phyloP scores from a whole-genome alignment of 139 green algal species.

The Chlamydomonas sphaeroides region DNA sequence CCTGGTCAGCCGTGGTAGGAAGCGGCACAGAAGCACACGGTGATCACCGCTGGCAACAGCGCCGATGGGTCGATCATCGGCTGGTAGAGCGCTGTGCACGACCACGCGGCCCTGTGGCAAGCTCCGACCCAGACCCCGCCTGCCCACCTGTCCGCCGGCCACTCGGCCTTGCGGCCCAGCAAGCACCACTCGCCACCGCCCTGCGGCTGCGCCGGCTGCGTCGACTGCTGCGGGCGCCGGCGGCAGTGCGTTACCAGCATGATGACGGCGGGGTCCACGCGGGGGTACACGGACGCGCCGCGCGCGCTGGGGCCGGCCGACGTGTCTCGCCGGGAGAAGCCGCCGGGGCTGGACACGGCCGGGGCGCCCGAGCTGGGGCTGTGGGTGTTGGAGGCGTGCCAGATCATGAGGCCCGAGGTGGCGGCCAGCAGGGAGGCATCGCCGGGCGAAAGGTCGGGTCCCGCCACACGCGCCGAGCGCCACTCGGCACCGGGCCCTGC shows the following conservation, averaged over 20 bases:
- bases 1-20: no score
- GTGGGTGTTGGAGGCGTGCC: slow-evolving; percentile 17
- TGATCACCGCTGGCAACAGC: no score
- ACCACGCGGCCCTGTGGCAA: no score
- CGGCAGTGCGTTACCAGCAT: slow-evolving; percentile 63
- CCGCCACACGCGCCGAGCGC: slow-evolving; percentile 54
- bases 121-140: background rate
- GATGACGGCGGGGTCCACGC: slow-evolving; percentile 85
- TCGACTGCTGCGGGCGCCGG: no score
- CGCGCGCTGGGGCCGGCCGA: background rate
- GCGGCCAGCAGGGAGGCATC: slow-evolving; percentile 69
- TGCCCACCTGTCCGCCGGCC: slow-evolving; percentile 56
- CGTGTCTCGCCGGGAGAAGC: slow-evolving; percentile 19
- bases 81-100: no score
- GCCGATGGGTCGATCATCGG: no score
- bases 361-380: background rate
- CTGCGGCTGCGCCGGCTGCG: no score
- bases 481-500: background rate
- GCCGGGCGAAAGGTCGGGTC: slow-evolving; percentile 47
- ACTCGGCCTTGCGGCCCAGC: slow-evolving; percentile 80
- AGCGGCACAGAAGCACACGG: no score
- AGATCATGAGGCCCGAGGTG: slow-evolving; percentile 34
- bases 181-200: no score
- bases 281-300: slow-evolving; percentile 53
- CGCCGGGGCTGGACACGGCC: background rate